These are phyloP conservation scores for Hyphodiscus hymeniophilus DNA, from an alignment of 495 filamentous ascomycete genomes.

Conservation along the genomic window DNA sequence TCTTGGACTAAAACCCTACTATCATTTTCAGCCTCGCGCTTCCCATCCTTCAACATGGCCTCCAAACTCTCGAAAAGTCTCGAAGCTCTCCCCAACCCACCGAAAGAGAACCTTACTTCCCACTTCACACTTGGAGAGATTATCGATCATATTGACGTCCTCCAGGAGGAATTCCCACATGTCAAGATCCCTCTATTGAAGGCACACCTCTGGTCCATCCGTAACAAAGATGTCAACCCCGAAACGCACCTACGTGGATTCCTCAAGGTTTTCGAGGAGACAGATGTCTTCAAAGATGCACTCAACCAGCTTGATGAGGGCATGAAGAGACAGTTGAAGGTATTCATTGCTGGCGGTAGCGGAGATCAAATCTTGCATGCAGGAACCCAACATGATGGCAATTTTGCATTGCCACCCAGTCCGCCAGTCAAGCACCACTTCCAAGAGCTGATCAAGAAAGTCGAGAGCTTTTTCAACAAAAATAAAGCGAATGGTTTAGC, in stretches of 20 bases:
- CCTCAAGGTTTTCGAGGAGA: constrained; percentile 10
- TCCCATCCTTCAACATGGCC: not conserved
- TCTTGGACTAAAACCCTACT: too few species aligned
- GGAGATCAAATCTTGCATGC: not conserved
- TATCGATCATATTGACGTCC: constrained; percentile 9
- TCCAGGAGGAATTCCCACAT: constrained; percentile 7
- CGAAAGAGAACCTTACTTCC: constrained; percentile 7
- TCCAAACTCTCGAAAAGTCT: constrained; percentile 1
- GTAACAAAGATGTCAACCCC: constrained; percentile 7
- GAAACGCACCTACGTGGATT: constrained; percentile 10
- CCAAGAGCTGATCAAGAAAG: not conserved
- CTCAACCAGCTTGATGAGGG: constrained; percentile 5
- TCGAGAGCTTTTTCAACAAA: not conserved
- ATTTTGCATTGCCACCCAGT: constrained; percentile 4
- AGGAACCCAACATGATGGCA: not conserved
- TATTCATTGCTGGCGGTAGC: constrained; percentile 3
- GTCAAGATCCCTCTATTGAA: constrained; percentile 6
- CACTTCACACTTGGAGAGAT: constrained; percentile 14
- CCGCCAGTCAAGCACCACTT: constrained; percentile 11
- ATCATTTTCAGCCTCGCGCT: not conserved
- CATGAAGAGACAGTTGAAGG: constrained; percentile 3
- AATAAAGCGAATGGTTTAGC: not conserved
- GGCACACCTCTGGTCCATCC: constrained; percentile 7
- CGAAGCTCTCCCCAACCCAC: constrained; percentile 1
- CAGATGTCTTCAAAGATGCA: constrained; percentile 2